Percentiles rank a stretch among this genome's conserved stretches.
Evolutionary conservation across 768 basidiomycete genomes (phyloP).

Genomic region (Daedaleopsis sinensis): DNA sequence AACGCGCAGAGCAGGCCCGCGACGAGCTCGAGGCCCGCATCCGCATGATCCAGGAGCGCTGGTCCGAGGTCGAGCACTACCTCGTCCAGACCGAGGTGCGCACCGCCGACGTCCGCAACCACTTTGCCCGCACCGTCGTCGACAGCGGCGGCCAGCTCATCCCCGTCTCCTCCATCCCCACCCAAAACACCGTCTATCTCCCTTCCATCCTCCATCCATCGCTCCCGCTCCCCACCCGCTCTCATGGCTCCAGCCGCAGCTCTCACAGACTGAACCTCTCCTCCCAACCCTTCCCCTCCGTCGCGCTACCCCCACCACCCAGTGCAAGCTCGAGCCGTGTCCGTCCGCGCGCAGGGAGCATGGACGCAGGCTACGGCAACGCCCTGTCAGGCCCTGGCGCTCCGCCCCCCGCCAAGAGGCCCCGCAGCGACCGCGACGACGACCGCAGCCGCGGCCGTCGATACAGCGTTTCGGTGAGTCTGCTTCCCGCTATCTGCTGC

Average conservation of each 20-base stretch:
- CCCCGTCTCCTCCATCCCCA: conserved; percentile 26
- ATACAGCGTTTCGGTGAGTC: conserved; percentile 32
- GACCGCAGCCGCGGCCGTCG: conserved; percentile 32
- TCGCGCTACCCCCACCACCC: conserved; percentile 45
- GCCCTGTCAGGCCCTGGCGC: conserved; percentile 33
- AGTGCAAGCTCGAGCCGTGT: conserved; percentile 39
- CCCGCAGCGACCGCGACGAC: conserved; percentile 39
- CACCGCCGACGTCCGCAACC: conserved; percentile 51
- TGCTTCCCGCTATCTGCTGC: neutral
- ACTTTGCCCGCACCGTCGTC: conserved; percentile 47
- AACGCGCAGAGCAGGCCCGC: conserved; percentile 51
- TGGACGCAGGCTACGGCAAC: conserved; percentile 35
- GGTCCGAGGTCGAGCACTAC: conserved; percentile 53
- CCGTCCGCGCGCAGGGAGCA: conserved; percentile 47
- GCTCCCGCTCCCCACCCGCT: conserved; percentile 9
- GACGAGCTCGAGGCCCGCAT: conserved; percentile 58
- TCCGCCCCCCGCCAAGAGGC: conserved; percentile 54
- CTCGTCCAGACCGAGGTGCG: conserved; percentile 48
- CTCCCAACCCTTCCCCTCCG: conserved; percentile 35
- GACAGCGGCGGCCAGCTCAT: conserved; percentile 50
- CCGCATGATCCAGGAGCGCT: conserved; percentile 45
- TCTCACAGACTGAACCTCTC: conserved; percentile 26
- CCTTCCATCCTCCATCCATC: conserved; percentile 13
- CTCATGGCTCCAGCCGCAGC: conserved; percentile 8
- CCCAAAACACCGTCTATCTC: conserved; percentile 13